Conservation (phyloP, 768 basidiomycete species). For the Lactifluus rugatus region DNA sequence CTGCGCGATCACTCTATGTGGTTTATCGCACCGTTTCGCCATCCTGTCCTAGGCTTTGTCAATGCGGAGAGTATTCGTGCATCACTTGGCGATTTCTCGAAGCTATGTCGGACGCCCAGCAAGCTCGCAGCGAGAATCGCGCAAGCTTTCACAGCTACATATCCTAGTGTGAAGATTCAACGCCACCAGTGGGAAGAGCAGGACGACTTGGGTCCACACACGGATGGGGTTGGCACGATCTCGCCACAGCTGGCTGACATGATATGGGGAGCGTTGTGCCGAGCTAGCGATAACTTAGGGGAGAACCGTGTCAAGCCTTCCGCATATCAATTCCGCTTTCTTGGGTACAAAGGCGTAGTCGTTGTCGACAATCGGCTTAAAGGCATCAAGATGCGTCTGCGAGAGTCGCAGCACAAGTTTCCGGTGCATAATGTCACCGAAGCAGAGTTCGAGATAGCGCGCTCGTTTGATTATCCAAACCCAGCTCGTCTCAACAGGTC, state of each 20-base stretch:
- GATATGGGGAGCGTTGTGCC: neutral
- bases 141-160: neutral
- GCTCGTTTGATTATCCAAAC: constrained; percentile 49
- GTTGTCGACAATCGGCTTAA: constrained; percentile 46
- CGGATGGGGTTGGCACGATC: neutral
- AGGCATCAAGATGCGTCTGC: constrained; percentile 57
- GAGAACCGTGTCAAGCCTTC: neutral
- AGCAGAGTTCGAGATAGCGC: constrained; percentile 65
- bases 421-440: constrained; percentile 35
- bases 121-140: neutral
- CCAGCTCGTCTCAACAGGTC: constrained; percentile 67
- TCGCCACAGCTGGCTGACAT: neutral
- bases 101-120: neutral
- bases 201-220: neutral
- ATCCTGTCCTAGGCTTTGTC: neutral
- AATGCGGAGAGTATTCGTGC: neutral
- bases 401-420: constrained; percentile 72
- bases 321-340: constrained; percentile 71
- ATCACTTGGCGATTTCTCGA: neutral
- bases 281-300: neutral
- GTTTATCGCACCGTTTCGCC: neutral
- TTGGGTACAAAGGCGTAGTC: constrained; percentile 75
- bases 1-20: neutral
- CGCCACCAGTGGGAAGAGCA: neutral
- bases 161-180: neutral